These are phyloP conservation scores for Fusarium zealandicum DNA, from an alignment of 2,329 filamentous ascomycete genomes.

Conservation along the genomic window DNA sequence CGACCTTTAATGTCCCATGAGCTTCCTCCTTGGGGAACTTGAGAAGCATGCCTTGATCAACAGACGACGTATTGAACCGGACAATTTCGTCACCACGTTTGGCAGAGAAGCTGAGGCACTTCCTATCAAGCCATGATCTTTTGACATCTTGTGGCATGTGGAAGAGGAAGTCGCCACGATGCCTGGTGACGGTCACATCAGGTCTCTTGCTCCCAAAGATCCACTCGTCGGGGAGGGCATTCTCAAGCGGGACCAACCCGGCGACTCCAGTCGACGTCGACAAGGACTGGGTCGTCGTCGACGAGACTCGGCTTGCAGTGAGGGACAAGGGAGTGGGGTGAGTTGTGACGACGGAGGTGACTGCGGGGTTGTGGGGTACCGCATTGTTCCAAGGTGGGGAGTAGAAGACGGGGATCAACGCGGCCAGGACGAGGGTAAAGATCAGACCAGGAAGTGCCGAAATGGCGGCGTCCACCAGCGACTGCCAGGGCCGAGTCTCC, in stretches of 20 bases:
- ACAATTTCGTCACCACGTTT: constrained; percentile 57
- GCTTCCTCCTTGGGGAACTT: constrained; percentile 62
- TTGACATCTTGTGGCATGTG: constrained; percentile 59
- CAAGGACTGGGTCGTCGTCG: constrained; percentile 21
- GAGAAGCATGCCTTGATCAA: constrained; percentile 60
- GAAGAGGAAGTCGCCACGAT: constrained; percentile 60
- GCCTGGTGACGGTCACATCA: constrained; percentile 45
- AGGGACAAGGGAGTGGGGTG: constrained; percentile 34
- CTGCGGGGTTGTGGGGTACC: constrained; percentile 38
- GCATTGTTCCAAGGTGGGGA: constrained; percentile 26
- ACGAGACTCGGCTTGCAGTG: constrained; percentile 27
- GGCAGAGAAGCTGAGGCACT: constrained; percentile 64
- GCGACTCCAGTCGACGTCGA: constrained; percentile 32
- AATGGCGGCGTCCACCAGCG: constrained; percentile 24
- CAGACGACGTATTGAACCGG: constrained; percentile 56
- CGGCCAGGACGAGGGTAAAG: constrained; percentile 34
- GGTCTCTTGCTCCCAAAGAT: constrained; percentile 46
- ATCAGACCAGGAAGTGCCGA: constrained; percentile 38
- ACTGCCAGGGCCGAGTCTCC: constrained; percentile 17
- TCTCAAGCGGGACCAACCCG: constrained; percentile 43
- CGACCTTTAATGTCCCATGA: constrained; percentile 64
- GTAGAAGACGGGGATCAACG: constrained; percentile 42
- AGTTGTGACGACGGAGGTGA: constrained; percentile 35
- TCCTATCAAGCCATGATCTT: constrained; percentile 62
- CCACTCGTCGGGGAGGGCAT: constrained; percentile 45